Conservation (phyloP, 345 rosid genomes). For the Murraya paniculata region DNA sequence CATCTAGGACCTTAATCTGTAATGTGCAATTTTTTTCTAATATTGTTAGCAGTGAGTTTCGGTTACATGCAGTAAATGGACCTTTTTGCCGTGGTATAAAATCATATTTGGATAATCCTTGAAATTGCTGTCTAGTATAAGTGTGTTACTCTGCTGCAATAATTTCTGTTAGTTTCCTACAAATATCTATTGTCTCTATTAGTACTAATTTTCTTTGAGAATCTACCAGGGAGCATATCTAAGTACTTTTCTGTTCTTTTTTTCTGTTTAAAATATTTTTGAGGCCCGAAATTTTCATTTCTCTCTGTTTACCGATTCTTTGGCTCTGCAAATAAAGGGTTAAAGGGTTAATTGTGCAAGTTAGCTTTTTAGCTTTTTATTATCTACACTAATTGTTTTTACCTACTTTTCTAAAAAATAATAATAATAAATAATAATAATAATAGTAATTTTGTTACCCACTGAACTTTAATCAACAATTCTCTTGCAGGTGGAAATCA, state of each 20-base stretch:
- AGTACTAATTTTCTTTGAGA: not conserved
- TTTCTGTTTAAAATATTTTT: not conserved
- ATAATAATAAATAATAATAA: too few relatives aligned
- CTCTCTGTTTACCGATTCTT: not conserved
- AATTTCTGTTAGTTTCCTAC: not conserved
- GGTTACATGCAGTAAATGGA: not conserved
- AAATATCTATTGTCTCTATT: not conserved
- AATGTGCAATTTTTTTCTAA: not conserved
- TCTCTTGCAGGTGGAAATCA: conserved; percentile 69
- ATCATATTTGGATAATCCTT: not conserved
- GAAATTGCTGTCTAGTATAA: not conserved
- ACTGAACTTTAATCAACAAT: not conserved
- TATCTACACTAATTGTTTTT: not conserved
- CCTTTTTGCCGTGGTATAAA: not conserved
- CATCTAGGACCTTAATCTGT: conserved; percentile 4
- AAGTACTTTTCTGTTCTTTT: not conserved
- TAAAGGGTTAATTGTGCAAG: not conserved
- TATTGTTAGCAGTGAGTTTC: not conserved
- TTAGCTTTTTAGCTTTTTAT: not conserved
- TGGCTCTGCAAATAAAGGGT: not conserved
- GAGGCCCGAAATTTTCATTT: not conserved
- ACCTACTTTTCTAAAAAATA: not conserved
- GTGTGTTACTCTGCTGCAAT: not conserved
- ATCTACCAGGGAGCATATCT: not conserved
- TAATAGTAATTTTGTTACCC: not conserved